Base-by-base conservation (phyloP, 257 asterid genomes). In the Thymus mandschuricus region DNA sequence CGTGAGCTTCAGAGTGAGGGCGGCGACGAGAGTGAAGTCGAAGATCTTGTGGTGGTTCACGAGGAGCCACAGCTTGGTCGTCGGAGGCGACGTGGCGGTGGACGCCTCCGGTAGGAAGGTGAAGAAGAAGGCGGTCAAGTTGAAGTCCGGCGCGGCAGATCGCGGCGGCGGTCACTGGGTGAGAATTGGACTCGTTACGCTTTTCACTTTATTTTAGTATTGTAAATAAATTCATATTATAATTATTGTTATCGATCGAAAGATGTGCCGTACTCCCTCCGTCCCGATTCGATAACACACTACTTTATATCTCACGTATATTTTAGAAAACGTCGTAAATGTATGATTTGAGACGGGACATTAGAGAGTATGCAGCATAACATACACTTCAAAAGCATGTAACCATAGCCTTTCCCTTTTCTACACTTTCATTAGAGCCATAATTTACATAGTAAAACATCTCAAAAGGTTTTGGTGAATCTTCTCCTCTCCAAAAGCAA, bases 41-140 rank as follows among this genome's bases (percentile, higher is more conserved):
- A 93, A 81, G 92, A 87, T 86, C 40, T 31, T 88, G 71, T 31
- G 76, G 12, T 88, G 86, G 85, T 66, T 62, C 72, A 84, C 91
- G 5, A 88, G 81, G 68, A 72, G 85, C 41, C 76, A 78, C 3
- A 30, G 55, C 7, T 34, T 86, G 70, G 79, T 5, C 9, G 84
- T 85, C 21, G 77, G 56, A 52, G 88, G 68, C 2, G 80, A 83
- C 29, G 80, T 93, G 69, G 79, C 12, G 64, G 96, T 93, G 62
- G 70, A 78, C 71, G 66, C 35, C 57, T 75, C 83, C 58, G 97
- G 98, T 8, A 2, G 10, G 80, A 88, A 86, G 73, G 68, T 68
- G 40, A 51, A 44, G 27, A 81, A 63, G 80, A 88, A 85, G 72
- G 81, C 82, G 33, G 60, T 90, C 58, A 90, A 60, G 66, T 82